Conservation (phyloP, 2,329 filamentous ascomycete genomes). For the Capronia coronata region DNA sequence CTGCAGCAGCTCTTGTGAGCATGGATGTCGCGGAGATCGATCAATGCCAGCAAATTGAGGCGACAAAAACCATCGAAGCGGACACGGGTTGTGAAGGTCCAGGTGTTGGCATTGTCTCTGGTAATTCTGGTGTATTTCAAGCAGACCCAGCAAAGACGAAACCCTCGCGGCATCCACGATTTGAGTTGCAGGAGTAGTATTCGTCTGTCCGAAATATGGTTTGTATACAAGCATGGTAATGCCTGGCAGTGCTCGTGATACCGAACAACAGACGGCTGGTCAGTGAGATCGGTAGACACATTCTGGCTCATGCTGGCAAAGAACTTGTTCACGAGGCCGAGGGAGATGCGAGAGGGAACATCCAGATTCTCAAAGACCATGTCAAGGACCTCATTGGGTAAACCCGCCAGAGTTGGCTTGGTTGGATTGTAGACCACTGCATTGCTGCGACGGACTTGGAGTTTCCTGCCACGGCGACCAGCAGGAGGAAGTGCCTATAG, state of each 20-base stretch:
- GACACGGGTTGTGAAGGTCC: slow-evolving; percentile 2
- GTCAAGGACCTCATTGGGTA: slow-evolving; percentile 1
- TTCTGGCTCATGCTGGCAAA: neutral
- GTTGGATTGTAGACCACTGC: neutral
- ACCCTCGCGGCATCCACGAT: slow-evolving; percentile 46
- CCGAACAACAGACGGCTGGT: neutral
- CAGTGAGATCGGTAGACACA: slow-evolving; percentile 1
- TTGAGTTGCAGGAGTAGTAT: slow-evolving; percentile 89
- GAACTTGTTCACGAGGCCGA: slow-evolving; percentile 1
- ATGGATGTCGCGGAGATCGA: neutral
- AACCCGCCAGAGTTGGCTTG: neutral
- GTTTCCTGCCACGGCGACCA: neutral
- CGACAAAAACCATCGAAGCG: neutral
- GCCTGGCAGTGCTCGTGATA: neutral
- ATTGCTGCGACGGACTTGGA: neutral
- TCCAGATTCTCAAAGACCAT: slow-evolving; percentile 4
- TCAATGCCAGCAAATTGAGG: too few relatives aligned
- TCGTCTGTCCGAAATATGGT: slow-evolving; percentile 94
- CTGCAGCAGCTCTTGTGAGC: slow-evolving; percentile 1
- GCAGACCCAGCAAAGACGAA: slow-evolving; percentile 14
- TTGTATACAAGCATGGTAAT: slow-evolving; percentile 35
- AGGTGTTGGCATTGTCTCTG: neutral
- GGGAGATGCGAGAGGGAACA: neutral
- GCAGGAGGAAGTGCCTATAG: too few relatives aligned
- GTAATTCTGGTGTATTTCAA: slow-evolving; percentile 10